These are phyloP conservation scores for Euphorbia pulcherrima DNA, from an alignment of 345 rosid genomes.

Conservation along the genomic window DNA sequence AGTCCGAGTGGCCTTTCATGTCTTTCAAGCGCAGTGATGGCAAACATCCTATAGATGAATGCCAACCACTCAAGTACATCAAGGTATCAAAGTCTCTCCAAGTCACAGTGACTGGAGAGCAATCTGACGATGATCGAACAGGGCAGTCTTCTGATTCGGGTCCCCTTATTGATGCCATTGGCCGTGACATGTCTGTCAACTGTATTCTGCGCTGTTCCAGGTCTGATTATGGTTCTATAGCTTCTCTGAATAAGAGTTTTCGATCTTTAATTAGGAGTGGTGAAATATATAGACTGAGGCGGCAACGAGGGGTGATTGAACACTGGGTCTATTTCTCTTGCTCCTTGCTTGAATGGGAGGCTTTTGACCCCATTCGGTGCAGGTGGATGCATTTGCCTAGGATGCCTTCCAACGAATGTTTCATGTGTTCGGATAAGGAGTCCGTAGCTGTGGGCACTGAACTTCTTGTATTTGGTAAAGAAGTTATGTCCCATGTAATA, in stretches of 20 bases:
- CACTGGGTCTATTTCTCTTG: conserved; percentile 95
- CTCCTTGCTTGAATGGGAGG: conserved; percentile 81
- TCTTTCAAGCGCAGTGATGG: conserved; percentile 33
- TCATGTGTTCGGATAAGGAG: conserved; percentile 74
- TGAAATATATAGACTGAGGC: conserved; percentile 61
- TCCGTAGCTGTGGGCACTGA: conserved; percentile 94
- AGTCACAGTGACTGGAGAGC: conserved; percentile 2
- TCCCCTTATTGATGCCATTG: conserved; percentile 62
- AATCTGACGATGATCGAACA: conserved; percentile 25
- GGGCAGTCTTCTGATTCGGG: conserved; percentile 54
- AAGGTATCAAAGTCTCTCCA: conserved; percentile 28
- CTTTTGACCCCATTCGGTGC: conserved; percentile 65
- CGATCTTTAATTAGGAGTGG: conserved; percentile 64
- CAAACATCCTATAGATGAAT: conserved; percentile 50
- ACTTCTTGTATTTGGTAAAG: conserved; percentile 81
- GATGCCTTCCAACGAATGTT: conserved; percentile 66
- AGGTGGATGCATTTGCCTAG: conserved; percentile 84
- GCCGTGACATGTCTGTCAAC: conserved; percentile 68
- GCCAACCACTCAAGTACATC: conserved; percentile 29
- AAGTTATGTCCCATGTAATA: conserved; percentile 58
- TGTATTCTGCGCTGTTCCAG: conserved; percentile 73
- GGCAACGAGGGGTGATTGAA: conserved; percentile 52
- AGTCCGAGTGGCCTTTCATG: conserved; percentile 62
- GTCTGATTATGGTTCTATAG: conserved; percentile 78
- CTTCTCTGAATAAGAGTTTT: conserved; percentile 57